Conservation (phyloP, 2,329 filamentous ascomycete genomes). For the Colletotrichum sp. region DNA sequence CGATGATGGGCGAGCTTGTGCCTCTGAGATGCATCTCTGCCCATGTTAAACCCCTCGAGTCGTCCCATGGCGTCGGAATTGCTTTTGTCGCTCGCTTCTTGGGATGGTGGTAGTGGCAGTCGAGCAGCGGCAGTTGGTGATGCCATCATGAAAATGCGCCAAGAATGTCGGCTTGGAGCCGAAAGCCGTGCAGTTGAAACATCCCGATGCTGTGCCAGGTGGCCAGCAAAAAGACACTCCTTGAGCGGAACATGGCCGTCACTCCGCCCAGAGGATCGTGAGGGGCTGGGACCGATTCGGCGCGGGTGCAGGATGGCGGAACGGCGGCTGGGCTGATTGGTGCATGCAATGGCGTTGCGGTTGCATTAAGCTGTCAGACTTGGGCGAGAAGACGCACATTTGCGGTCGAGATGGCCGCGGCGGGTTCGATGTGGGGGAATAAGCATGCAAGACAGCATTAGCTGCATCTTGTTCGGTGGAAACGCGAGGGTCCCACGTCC, state of each 20-base stretch:
- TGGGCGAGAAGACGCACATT: not conserved
- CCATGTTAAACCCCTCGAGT: not conserved
- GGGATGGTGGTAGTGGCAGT: not conserved
- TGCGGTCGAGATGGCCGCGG: not conserved
- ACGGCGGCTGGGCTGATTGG: not conserved
- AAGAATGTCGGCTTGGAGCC: not conserved
- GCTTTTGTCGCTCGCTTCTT: not conserved
- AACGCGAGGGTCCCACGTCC: not conserved
- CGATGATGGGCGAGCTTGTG: not conserved
- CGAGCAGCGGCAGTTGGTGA: not conserved
- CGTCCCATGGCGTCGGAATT: not conserved
- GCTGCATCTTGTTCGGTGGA: slow-evolving; percentile 12
- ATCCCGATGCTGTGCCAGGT: not conserved
- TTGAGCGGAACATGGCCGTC: not conserved
- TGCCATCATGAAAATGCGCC: not conserved
- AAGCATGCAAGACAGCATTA: slow-evolving; percentile 15
- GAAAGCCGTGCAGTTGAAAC: not conserved
- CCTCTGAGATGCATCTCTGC: not conserved
- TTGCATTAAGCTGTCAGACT: not conserved
- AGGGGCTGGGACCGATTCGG: not conserved
- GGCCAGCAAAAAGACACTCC: not conserved
- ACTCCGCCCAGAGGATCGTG: not conserved
- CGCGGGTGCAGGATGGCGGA: not conserved
- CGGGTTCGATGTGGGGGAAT: slow-evolving; percentile 8
- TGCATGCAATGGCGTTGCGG: not conserved